These are phyloP conservation scores for Vigna radiata DNA, from an alignment of 306 rosid species.

Conservation along the genomic window DNA sequence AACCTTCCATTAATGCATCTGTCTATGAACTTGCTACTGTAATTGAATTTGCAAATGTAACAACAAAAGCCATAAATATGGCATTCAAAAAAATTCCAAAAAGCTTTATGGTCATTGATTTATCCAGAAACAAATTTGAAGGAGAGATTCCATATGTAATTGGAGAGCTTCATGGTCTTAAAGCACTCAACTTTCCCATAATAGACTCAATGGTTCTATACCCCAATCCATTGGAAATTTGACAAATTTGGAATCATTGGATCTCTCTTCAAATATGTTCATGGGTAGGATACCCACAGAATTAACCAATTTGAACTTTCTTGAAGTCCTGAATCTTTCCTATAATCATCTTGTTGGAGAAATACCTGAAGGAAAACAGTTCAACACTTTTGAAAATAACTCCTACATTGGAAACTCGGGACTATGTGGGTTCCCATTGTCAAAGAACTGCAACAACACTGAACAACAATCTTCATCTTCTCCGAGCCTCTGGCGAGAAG, in stretches of 20 bases:
- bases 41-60: neutral
- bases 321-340: constrained; percentile 43
- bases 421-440: constrained; percentile 50
- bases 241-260: constrained; percentile 47
- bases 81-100: neutral
- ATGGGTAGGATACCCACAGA: constrained; percentile 13
- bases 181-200: constrained; percentile 45
- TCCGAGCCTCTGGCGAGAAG: neutral
- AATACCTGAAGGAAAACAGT: constrained; percentile 52
- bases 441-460: constrained; percentile 17
- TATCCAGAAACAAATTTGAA: constrained; percentile 45
- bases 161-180: constrained; percentile 37
- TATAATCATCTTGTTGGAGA: constrained; percentile 38
- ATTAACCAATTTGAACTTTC: constrained; percentile 21
- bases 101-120: constrained; percentile 36
- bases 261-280: constrained; percentile 51
- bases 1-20: too few species aligned
- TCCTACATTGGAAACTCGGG: constrained; percentile 48
- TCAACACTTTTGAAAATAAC: constrained; percentile 41
- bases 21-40: neutral
- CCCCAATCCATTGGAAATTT: constrained; percentile 44
- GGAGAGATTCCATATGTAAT: constrained; percentile 49
- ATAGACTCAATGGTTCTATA: constrained; percentile 43
- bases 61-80: neutral
- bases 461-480: neutral